phyloP scores from a whole-genome alignment of 169 alveolate genomes.

The Ichthyophthirius multifiliis region DNA sequence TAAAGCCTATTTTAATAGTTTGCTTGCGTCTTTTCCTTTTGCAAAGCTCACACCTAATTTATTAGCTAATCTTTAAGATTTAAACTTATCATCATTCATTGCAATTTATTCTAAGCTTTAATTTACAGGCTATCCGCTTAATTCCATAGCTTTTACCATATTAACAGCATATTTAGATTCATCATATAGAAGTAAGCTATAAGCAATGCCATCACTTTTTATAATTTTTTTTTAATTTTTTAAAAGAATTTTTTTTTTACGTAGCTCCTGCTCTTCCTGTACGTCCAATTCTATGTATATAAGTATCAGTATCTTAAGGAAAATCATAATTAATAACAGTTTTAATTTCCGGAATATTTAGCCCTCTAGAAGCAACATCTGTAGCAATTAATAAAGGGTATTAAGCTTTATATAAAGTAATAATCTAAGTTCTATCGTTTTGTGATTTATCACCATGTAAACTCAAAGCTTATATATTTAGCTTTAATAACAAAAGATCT shows the following conservation, averaged over 20 bases:
- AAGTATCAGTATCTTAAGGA: conserved; percentile 64
- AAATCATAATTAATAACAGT: conserved; percentile 71
- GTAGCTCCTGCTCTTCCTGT: conserved; percentile 74
- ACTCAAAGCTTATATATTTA: not conserved
- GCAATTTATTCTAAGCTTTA: conserved; percentile 51
- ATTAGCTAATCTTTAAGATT: conserved; percentile 6
- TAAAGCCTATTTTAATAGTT: conserved; percentile 22
- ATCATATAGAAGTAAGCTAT: conserved; percentile 31
- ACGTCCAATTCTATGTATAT: conserved; percentile 79
- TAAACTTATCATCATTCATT: conserved; percentile 28
- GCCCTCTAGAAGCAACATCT: conserved; percentile 75
- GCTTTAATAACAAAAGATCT: not conserved
- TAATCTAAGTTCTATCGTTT: conserved; percentile 48
- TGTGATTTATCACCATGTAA: conserved; percentile 59
- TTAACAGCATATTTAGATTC: conserved; percentile 46
- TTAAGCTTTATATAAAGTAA: conserved; percentile 35
- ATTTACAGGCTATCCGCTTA: conserved; percentile 40
- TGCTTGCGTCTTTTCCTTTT: conserved; percentile 38
- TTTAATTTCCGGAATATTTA: conserved; percentile 68
- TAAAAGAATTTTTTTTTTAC: too few relatives aligned
- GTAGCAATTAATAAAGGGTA: conserved; percentile 63
- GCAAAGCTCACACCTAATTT: conserved; percentile 28
- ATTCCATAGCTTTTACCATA: conserved; percentile 40
- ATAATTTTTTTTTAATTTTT: conserved; percentile 5
- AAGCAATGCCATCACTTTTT: conserved; percentile 52